Evolutionary conservation across 441 rosid species (phyloP).

Genomic region (Mallotus repandus): DNA sequence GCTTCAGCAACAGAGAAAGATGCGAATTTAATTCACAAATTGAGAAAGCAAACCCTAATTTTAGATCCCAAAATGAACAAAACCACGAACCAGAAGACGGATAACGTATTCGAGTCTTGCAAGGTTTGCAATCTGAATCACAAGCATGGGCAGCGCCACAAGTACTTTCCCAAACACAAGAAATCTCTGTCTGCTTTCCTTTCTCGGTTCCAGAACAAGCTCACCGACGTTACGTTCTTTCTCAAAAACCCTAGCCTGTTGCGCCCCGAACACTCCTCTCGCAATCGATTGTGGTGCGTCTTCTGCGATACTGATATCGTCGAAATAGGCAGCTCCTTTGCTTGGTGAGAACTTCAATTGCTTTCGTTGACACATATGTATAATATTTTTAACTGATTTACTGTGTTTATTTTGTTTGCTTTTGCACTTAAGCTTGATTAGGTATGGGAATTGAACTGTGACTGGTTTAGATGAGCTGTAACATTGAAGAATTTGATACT

Average conservation of each 20-base stretch:
- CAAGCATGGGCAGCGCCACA: constrained; percentile 70
- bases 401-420: not conserved
- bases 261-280: constrained; percentile 52
- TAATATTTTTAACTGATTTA: too few species aligned
- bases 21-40: not conserved
- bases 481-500: not conserved
- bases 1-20: not conserved
- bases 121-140: constrained; percentile 66
- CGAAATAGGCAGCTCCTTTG: constrained; percentile 65
- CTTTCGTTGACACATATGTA: not conserved
- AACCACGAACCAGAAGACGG: constrained; percentile 20
- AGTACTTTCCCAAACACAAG: constrained; percentile 73
- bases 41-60: constrained; percentile 17
- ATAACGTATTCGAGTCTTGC: constrained; percentile 59
- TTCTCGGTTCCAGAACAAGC: constrained; percentile 57
- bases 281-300: constrained; percentile 78
- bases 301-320: constrained; percentile 68
- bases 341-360: constrained; percentile 45
- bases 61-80: not conserved
- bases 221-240: constrained; percentile 63
- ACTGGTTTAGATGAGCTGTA: not conserved
- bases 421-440: not conserved
- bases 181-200: constrained; percentile 51
- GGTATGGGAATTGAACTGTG: too few species aligned
- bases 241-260: constrained; percentile 58